Base-by-base conservation (phyloP, 2,329 filamentous ascomycete genomes). In the Daldinia sp. region DNA sequence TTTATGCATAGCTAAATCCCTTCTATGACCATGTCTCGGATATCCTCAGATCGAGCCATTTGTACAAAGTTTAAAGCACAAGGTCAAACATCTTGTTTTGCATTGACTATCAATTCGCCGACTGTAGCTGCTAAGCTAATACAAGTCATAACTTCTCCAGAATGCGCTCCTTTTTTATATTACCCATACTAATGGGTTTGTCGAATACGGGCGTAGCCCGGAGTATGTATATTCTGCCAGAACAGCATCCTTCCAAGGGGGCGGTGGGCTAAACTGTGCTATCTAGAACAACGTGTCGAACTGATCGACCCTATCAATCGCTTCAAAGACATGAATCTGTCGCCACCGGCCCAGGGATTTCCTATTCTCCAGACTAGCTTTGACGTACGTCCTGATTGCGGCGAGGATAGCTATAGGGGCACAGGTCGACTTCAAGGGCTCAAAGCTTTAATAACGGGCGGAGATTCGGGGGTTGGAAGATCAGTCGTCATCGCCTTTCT, bases 401-500 rank as follows among this genome's bases (percentile, higher is more conserved):
- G 41, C 23, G 53, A 56, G n/a, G 17, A 32, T 10, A 56, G 19
- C 29, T 56, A 56, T 30, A 49, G 15, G 27, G 53, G 39, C 15
- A 48, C 9, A 4, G 53, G 41, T 6, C 27, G 53, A 21, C 53
- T 56, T 29, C 53, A 56, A 19, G 53, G 53, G 3, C 41, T 56
- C n/a, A 48, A 48, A 6, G 30, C 25, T 17, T 23, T 56, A 15
- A 56, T 56, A 30, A 56, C 53, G 19, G 53, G 53, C 3, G 39
- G 53, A 13, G 53, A 56, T 15, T 56, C 41, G 9, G 53, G 53
- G 13, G 29, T 47, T 37, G 52, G 52, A 23, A 55, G 52, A 32
- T 27, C 27, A 4, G 52, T 55, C 27, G 39, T 48, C 29, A 49
- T 56, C 9, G 41, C 53, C 15, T 56, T 39, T 23, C 27, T 37